Evolutionary conservation across 2,329 filamentous ascomycete genomes (phyloP).

Genomic region (Aureobasidium leucospermi): DNA sequence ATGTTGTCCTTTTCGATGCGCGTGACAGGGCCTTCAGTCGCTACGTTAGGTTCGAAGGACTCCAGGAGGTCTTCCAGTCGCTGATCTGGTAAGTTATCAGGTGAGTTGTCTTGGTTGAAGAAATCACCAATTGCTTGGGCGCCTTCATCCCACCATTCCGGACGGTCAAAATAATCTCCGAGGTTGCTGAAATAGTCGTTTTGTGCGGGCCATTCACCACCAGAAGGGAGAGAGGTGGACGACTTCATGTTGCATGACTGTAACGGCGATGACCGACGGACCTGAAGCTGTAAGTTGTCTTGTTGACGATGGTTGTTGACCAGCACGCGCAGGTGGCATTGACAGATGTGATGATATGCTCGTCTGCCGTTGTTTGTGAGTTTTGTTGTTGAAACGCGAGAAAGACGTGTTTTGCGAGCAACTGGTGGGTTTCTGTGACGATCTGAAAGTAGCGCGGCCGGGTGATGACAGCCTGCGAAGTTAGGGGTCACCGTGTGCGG

Average conservation of each 20-base stretch:
- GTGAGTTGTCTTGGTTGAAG: not conserved
- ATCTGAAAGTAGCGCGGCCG: not conserved
- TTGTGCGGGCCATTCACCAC: not conserved
- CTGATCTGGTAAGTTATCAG: not conserved
- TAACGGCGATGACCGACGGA: too few species aligned
- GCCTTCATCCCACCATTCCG: conserved; percentile 5
- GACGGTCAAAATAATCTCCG: not conserved
- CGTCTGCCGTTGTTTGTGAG: not conserved
- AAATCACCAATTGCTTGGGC: not conserved
- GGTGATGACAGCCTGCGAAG: not conserved
- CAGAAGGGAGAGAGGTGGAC: not conserved
- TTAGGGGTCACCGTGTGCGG: not conserved
- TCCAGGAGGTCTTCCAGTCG: not conserved
- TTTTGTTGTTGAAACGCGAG: not conserved
- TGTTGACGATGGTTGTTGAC: not conserved
- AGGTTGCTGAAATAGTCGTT: not conserved
- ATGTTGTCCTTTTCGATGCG: not conserved
- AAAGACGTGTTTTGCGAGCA: not conserved
- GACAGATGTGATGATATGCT: not conserved
- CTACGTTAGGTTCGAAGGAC: not conserved
- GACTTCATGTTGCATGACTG: not conserved
- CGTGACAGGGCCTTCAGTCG: not conserved
- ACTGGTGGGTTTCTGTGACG: not conserved
- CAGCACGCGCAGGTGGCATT: not conserved
- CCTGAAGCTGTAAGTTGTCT: not conserved